Base-by-base conservation (phyloP, 257 asterid species). In the Rhazya stricta region DNA sequence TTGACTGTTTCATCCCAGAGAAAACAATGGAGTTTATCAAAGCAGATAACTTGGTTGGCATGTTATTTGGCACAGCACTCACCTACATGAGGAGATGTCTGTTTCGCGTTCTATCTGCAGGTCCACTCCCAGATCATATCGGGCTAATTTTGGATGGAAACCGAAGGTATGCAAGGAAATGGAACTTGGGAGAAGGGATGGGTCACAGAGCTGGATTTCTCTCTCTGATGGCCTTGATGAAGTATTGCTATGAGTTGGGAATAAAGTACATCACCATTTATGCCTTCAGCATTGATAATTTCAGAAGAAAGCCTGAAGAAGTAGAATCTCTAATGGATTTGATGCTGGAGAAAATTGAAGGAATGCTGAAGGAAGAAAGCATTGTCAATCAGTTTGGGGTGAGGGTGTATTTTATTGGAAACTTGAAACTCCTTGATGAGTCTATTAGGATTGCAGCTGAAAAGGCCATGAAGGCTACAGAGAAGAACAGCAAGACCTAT, bases 271-370 rank as follows among this genome's bases (percentile, higher is more conserved):
- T 90, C 21, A 85, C 91, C 0, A 72, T 90, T 27, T 89, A 90
- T 32, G 96, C 90, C 3, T 94, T 94, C 84, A 90, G 93, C 89
- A 94, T 94, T 56, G 96, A 94, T 76, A 91, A 91, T 73, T 94
- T 90, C 88, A 91, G 62, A 75, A 79, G 98, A 58, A 79, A 76
- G 46, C 94, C 96, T 0, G 85, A 88, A 0, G 94, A 94, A 74
- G 91, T 94, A 41, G 77, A 85, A 77, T 67, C 12, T 11, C 42
- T 89, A 56, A 94, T 94, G 97, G 91, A 88, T 62, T 77, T 94
- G 80, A 91, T 91, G 91, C 77, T 84, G n/a, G 96, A 87, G 81
- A 91, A 91, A 82, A 86, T 89, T 18, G 89, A 94, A 67, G 96
- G 89, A 4, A n/a, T 94, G 83, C 81, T 86, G 79, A 68, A 82